Evolutionary conservation across 345 rosid species (phyloP).

Genomic region (Eucalyptus sp.): DNA sequence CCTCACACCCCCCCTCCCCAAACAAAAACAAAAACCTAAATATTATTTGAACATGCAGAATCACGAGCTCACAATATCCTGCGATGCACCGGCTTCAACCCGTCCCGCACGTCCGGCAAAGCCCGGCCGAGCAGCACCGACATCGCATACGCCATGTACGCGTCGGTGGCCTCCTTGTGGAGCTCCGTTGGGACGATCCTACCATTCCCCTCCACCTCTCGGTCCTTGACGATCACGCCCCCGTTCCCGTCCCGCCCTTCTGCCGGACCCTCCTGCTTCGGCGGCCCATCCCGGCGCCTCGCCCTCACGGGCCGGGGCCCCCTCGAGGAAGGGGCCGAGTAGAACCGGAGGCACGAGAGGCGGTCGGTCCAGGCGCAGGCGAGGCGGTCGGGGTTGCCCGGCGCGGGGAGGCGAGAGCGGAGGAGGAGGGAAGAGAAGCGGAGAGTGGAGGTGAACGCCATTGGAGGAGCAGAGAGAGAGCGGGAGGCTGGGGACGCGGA

Average conservation of each 20-base stretch:
- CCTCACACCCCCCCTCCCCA: background rate
- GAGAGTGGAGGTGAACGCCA: conserved; percentile 60
- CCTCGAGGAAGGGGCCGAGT: conserved; percentile 11
- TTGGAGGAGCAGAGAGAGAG: conserved; percentile 14
- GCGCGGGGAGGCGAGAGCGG: conserved; percentile 18
- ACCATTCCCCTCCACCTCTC: conserved; percentile 1
- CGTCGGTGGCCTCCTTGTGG: conserved; percentile 82
- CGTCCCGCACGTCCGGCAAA: conserved; percentile 89
- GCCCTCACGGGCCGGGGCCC: background rate
- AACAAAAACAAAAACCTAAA: background rate
- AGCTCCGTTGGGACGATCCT: conserved; percentile 62
- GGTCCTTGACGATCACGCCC: conserved; percentile 23
- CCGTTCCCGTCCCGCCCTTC: conserved; percentile 23
- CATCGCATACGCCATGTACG: conserved; percentile 87
- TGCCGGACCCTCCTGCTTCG: background rate
- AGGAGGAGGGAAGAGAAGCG: conserved; percentile 52
- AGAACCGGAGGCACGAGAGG: conserved; percentile 23
- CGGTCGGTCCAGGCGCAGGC: conserved; percentile 9
- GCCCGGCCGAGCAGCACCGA: conserved; percentile 95
- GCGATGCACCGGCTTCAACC: conserved; percentile 92
- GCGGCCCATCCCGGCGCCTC: conserved; percentile 10
- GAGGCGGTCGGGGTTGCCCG: conserved; percentile 4
- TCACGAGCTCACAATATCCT: conserved; percentile 58
- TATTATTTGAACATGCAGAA: background rate
- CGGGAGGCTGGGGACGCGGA: background rate